Percentiles rank a stretch among this genome's conserved stretches.
Conservation (phyloP, 805 yeast species). For the Candida maltosa region DNA sequence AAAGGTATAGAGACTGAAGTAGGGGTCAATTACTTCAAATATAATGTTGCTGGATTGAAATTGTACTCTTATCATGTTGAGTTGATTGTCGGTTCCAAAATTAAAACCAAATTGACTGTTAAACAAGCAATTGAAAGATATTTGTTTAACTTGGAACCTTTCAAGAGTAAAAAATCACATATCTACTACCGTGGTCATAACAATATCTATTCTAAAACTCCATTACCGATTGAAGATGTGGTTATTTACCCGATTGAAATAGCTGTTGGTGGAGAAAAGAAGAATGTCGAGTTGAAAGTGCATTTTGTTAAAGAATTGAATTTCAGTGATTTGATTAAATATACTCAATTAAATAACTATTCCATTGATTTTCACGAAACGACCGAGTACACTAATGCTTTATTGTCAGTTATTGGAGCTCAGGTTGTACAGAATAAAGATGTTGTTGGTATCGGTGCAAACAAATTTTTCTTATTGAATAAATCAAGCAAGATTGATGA, state of each 20-base stretch:
- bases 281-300: constrained; percentile 4
- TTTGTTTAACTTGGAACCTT: constrained; percentile 6
- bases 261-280: constrained; percentile 3
- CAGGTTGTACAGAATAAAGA: constrained; percentile 4
- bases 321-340: constrained; percentile 6
- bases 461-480: constrained; percentile 7
- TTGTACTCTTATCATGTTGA: constrained; percentile 8
- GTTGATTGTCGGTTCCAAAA: too few relatives aligned
- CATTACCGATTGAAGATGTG: constrained; percentile 9
- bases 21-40: constrained; percentile 7
- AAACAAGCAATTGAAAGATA: constrained; percentile 6
- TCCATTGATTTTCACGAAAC: constrained; percentile 8
- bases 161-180: constrained; percentile 7
- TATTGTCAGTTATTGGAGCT: constrained; percentile 8
- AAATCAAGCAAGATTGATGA: constrained; percentile 3
- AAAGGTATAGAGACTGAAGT: constrained; percentile 5
- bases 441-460: constrained; percentile 7
- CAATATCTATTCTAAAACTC: constrained; percentile 4
- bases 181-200: constrained; percentile 6
- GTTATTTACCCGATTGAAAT: constrained; percentile 1
- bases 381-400: constrained; percentile 8
- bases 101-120: constrained; percentile 3
- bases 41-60: constrained; percentile 2
- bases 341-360: constrained; percentile 6
- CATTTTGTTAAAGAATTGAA: constrained; percentile 7